These are phyloP conservation scores for Chlorella sorokiniana DNA, from an alignment of 139 green algal genomes.

Conservation along the genomic window DNA sequence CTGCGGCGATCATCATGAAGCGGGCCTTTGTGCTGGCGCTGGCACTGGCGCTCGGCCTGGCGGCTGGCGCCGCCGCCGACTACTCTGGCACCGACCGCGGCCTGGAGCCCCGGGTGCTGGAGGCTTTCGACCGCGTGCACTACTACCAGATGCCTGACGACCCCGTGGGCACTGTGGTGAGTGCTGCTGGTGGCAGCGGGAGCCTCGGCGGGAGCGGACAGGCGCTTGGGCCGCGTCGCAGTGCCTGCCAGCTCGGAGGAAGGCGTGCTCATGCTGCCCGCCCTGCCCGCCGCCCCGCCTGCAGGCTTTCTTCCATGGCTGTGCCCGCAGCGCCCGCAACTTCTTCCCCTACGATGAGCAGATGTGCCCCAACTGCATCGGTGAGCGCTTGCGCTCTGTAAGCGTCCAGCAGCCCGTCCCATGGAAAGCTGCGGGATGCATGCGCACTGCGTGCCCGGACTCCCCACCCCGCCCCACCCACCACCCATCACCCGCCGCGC, in stretches of 20 bases:
- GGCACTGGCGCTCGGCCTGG: background rate
- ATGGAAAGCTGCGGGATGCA: too few relatives aligned
- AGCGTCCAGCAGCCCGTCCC: too few relatives aligned
- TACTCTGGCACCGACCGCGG: background rate
- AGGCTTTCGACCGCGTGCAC: background rate
- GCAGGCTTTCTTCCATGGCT: conserved; percentile 29
- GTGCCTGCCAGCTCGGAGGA: background rate
- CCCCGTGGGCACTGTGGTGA: conserved; percentile 3
- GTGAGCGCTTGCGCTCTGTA: background rate
- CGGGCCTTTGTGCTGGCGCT: background rate
- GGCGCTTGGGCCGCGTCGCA: too few relatives aligned
- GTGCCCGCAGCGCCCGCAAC: conserved; percentile 6
- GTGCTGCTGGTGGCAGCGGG: background rate
- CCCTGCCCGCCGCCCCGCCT: background rate
- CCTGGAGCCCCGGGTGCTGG: conserved; percentile 3
- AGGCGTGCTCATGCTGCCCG: background rate
- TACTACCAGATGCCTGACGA: conserved; percentile 26
- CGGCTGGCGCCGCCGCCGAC: background rate
- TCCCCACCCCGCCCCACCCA: too few relatives aligned
- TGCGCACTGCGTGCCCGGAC: too few relatives aligned
- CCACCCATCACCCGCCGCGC: too few relatives aligned
- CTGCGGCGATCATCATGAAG: background rate
- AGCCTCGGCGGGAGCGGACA: too few relatives aligned
- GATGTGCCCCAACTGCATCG: conserved; percentile 19
- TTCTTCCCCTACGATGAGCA: conserved; percentile 3